Percentiles rank a stretch among this genome's conserved stretches.
Conservation (phyloP, 768 basidiomycete genomes). For the Mycena leptocephala region DNA sequence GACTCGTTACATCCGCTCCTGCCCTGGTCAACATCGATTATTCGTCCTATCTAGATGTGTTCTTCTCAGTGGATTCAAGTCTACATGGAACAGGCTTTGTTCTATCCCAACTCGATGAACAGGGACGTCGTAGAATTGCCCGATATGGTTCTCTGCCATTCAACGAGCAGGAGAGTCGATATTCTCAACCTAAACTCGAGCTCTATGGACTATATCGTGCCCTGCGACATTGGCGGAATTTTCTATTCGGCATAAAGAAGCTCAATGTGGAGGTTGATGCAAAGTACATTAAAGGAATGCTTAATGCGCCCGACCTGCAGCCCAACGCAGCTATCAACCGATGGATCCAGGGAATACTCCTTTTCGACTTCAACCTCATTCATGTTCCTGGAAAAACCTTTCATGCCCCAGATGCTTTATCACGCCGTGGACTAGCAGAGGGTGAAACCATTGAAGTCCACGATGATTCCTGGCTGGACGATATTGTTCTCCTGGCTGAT, state of each 20-base stretch:
- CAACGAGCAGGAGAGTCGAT: too few relatives aligned
- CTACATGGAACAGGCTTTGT: neutral
- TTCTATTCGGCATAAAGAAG: too few relatives aligned
- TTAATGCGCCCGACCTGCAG: too few relatives aligned
- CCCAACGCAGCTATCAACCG: too few relatives aligned
- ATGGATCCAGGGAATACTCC: too few relatives aligned
- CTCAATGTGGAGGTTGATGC: too few relatives aligned
- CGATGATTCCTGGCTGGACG: constrained; percentile 47
- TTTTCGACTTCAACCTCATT: too few relatives aligned
- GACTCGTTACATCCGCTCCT: constrained; percentile 39
- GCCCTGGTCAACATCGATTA: constrained; percentile 45
- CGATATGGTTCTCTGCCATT: constrained; percentile 6
- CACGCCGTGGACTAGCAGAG: constrained; percentile 39
- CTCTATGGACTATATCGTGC: too few relatives aligned
- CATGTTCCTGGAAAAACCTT: constrained; percentile 55
- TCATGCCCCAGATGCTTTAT: constrained; percentile 57
- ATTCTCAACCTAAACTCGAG: too few relatives aligned
- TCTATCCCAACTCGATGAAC: neutral
- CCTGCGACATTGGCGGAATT: too few relatives aligned
- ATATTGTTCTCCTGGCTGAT: neutral
- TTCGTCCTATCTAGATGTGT: constrained; percentile 14
- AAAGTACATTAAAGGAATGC: too few relatives aligned
- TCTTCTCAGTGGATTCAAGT: constrained; percentile 1
- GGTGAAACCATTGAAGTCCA: constrained; percentile 34
- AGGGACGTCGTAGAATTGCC: neutral